phyloP scores from a whole-genome alignment of 2,329 filamentous ascomycete species.

The Intubia oerlemansii region DNA sequence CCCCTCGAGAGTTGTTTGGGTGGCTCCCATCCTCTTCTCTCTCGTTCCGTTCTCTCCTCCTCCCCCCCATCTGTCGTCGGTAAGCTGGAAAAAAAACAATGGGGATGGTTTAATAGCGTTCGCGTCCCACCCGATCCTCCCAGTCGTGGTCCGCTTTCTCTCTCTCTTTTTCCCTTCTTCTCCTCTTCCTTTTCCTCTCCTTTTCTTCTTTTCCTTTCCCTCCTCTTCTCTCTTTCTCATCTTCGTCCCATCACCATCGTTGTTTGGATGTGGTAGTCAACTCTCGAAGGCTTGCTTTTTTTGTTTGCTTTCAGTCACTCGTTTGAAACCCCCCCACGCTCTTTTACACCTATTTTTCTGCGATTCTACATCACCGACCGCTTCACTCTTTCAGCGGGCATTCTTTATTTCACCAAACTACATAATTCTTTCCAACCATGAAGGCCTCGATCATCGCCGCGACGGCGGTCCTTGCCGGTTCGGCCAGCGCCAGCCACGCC shows the following conservation, averaged over 20 bases:
- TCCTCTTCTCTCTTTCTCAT: conserved; percentile 15
- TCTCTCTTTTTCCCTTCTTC: conserved; percentile 10
- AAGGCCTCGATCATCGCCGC: conserved; percentile 49
- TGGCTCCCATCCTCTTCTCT: too few species aligned
- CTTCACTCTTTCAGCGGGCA: conserved; percentile 83
- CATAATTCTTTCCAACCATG: conserved; percentile 31
- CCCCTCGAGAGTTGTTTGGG: too few species aligned
- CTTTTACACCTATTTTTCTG: conserved; percentile 15
- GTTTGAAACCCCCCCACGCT: conserved; percentile 21
- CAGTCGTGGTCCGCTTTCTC: neutral
- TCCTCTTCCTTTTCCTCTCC: conserved; percentile 6
- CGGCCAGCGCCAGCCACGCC: conserved; percentile 30
- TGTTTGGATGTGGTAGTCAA: conserved; percentile 28
- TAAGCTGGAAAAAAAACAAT: too few species aligned
- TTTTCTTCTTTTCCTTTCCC: conserved; percentile 13
- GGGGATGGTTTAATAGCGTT: too few species aligned
- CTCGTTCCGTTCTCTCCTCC: too few species aligned
- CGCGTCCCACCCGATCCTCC: too few species aligned
- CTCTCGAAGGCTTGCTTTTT: conserved; percentile 16
- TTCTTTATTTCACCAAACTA: conserved; percentile 10
- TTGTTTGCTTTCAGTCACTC: conserved; percentile 26
- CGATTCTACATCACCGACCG: conserved; percentile 26
- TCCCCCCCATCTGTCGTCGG: too few species aligned
- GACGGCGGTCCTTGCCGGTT: conserved; percentile 36
- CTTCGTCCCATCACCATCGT: conserved; percentile 15